phyloP scores from a whole-genome alignment of 169 alveolate species.

The Besnoitia besnoiti region DNA sequence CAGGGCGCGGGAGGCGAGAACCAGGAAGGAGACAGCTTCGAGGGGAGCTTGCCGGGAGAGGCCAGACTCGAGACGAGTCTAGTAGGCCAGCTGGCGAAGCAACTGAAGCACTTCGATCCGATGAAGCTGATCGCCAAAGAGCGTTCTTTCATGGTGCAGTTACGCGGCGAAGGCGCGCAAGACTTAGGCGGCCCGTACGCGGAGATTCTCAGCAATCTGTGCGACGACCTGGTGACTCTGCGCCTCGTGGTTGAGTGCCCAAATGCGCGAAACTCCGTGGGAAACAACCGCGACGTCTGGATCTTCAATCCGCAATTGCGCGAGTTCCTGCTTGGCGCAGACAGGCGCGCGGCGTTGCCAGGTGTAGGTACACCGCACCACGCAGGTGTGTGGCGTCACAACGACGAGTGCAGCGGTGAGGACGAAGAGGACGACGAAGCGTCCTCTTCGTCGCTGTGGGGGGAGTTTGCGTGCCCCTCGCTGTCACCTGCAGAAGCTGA shows the following conservation, averaged over 20 bases:
- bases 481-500: not conserved
- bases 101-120: slow-evolving; percentile 48
- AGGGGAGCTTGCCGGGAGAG: not conserved
- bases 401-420: not conserved
- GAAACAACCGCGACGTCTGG: slow-evolving; percentile 55
- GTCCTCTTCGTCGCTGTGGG: no score
- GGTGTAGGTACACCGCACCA: not conserved
- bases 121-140: slow-evolving; percentile 34
- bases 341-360: not conserved
- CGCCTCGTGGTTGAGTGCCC: slow-evolving; percentile 48
- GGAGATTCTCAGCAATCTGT: slow-evolving; percentile 53
- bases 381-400: not conserved
- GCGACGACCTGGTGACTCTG: slow-evolving; percentile 45
- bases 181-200: slow-evolving; percentile 68
- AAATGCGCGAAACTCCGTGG: slow-evolving; percentile 60
- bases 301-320: slow-evolving; percentile 36
- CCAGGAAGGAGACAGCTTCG: not conserved
- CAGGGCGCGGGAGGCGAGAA: not conserved
- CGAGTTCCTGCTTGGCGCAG: slow-evolving; percentile 48
- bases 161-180: slow-evolving; percentile 66
- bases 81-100: slow-evolving; percentile 45
- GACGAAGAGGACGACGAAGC: no score
- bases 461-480: not conserved
- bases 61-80: not conserved
- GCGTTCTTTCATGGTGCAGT: slow-evolving; percentile 53